These are phyloP conservation scores for Coleophoma crateriformis DNA, from an alignment of 2,329 filamentous ascomycete species.

Conservation along the genomic window DNA sequence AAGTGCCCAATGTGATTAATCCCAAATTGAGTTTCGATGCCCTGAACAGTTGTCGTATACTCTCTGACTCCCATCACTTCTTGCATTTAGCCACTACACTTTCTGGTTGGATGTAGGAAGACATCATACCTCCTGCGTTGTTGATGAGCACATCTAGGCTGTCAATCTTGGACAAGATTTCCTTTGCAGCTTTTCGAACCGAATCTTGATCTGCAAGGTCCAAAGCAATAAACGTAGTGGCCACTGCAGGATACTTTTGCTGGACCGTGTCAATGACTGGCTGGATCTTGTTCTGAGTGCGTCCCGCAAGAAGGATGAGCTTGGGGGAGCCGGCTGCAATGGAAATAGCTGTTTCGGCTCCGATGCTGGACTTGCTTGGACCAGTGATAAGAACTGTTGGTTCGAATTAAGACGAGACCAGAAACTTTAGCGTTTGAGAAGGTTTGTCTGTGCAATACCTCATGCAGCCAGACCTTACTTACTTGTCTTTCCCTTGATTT, in stretches of 20 bases:
- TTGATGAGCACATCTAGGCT: conserved; percentile 36
- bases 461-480: not conserved
- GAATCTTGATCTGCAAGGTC: conserved; percentile 34
- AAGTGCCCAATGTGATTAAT: conserved; percentile 24
- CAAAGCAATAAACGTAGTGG: conserved; percentile 9
- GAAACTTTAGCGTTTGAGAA: not conserved
- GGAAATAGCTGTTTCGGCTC: conserved; percentile 5
- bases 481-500: conserved; percentile 30
- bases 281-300: conserved; percentile 3
- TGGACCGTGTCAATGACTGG: conserved; percentile 4
- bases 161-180: conserved; percentile 28
- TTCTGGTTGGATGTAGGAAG: too few species aligned
- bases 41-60: conserved; percentile 27
- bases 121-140: conserved; percentile 25
- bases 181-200: conserved; percentile 32
- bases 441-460: too few species aligned
- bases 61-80: conserved; percentile 31
- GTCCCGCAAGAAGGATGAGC: conserved; percentile 6
- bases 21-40: conserved; percentile 27
- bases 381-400: conserved; percentile 4
- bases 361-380: conserved; percentile 1
- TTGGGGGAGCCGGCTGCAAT: conserved; percentile 14
- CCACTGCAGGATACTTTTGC: not conserved
- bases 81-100: too few species aligned
- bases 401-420: not conserved